Percentiles rank a stretch among this genome's conserved stretches.
Evolutionary conservation across 2,329 filamentous ascomycete species (phyloP).

Genomic region (Herpotrichia juniperi): DNA sequence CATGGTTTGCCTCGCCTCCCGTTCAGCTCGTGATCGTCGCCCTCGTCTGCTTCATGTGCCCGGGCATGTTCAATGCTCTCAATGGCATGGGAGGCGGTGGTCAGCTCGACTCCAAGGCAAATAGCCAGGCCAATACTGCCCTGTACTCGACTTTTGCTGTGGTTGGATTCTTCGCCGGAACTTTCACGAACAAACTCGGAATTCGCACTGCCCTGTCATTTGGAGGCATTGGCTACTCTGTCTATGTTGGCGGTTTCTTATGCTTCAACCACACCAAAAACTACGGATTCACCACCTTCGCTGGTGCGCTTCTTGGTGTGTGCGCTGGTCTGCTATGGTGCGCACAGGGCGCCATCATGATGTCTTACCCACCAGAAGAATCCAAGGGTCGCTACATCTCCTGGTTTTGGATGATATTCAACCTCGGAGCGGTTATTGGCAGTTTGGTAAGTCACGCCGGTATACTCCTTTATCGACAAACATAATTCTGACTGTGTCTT

Average conservation of each 20-base stretch:
- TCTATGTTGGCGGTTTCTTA: constrained; percentile 75
- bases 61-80: constrained; percentile 61
- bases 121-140: constrained; percentile 72
- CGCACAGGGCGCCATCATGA: constrained; percentile 85
- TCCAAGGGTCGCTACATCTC: constrained; percentile 89
- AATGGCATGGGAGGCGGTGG: constrained; percentile 59
- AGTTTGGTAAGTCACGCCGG: constrained; percentile 60
- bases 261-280: constrained; percentile 72
- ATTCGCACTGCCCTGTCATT: constrained; percentile 71
- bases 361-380: constrained; percentile 82
- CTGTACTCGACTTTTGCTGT: constrained; percentile 75
- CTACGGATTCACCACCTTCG: constrained; percentile 75
- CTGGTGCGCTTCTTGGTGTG: constrained; percentile 76
- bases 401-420: constrained; percentile 95
- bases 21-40: constrained; percentile 57
- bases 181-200: constrained; percentile 77
- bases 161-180: constrained; percentile 69
- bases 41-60: constrained; percentile 61
- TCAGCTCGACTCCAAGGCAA: constrained; percentile 57
- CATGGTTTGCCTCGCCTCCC: constrained; percentile 57
- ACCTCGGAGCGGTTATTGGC: constrained; percentile 87
- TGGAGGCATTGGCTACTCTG: constrained; percentile 76
- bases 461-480: not conserved
- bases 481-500: not conserved
- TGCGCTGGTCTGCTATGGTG: constrained; percentile 84